Base-by-base conservation (phyloP, 2,329 filamentous ascomycete genomes). In the Albifimbria verrucaria region DNA sequence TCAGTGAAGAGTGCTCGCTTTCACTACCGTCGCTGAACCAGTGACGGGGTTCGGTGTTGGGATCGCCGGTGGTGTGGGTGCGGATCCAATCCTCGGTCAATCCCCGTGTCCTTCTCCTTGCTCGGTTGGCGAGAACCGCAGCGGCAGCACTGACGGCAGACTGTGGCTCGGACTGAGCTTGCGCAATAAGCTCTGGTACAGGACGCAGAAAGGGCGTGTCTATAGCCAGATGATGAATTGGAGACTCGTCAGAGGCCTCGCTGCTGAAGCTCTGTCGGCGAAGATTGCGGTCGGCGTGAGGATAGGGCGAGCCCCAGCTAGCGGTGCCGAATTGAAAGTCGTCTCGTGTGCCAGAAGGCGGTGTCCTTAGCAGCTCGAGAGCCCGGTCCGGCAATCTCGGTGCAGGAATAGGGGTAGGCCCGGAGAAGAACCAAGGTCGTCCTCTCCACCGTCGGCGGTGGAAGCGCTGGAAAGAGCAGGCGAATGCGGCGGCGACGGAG, bases 301-400 rank as follows among this genome's bases (percentile, higher is more conserved):
- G 86, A 72, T 96, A 96, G 21, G 92, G 92, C 51, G 92, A 96
- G 52, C 92, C 92, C 92, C 92, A 96, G 68, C 88, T 92, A 48
- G 91, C 88, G 46, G 90, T 94, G 55, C 79, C 78, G 68, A 81
- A 85, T 53, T 70, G 72, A 42, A 64, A 65, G 49, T 75, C 73
- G 59, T 71, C 69, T 48, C 50, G 48, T 22, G 51, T 43, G 57
- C 56, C 58, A 47, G 61, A 58, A 59, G 77, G 75, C 44, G 82
- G 79, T n/a, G 79, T 83, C 65, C 78, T 76, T 64, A 86, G 68
- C 54, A 84, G 69, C 53, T 79, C 76, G 59, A 76, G 72, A 39
- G 80, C 78, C 57, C 81, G 79, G 46, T 79, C 77, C 57, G 83
- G 76, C 36, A 87, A 74, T 56, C 70, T 75, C n/a, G 84, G 84